Evolutionary conservation across 805 yeast genomes (phyloP).

Genomic region (Barnettozyma wickerhamii): DNA sequence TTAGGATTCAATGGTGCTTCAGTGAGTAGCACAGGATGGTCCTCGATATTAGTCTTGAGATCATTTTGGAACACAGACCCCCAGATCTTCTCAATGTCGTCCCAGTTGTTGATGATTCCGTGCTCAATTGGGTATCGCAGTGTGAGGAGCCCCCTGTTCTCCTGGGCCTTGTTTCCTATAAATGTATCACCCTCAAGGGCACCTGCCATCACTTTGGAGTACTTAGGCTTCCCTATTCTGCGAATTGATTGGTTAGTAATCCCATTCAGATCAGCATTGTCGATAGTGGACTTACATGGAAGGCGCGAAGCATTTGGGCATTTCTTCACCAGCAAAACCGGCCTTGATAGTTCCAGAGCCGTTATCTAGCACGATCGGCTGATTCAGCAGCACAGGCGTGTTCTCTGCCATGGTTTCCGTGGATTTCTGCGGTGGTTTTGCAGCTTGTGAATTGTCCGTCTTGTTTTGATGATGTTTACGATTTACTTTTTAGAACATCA

Average conservation of each 20-base stretch:
- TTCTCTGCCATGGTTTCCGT: slow-evolving; percentile 8
- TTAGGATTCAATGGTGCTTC: slow-evolving; percentile 87
- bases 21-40: slow-evolving; percentile 83
- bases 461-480: too few species aligned
- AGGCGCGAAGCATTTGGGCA: slow-evolving; percentile 63
- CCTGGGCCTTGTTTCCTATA: slow-evolving; percentile 73
- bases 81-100: slow-evolving; percentile 84
- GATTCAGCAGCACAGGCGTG: slow-evolving; percentile 42
- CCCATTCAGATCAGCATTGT: too few species aligned
- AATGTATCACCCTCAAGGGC: slow-evolving; percentile 61
- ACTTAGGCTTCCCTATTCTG: slow-evolving; percentile 78
- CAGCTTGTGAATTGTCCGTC: neutral
- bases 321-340: slow-evolving; percentile 91
- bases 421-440: neutral
- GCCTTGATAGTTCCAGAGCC: slow-evolving; percentile 85
- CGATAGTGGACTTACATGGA: slow-evolving; percentile 45
- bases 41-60: slow-evolving; percentile 57
- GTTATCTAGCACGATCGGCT: slow-evolving; percentile 74
- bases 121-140: slow-evolving; percentile 71
- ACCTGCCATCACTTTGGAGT: slow-evolving; percentile 77
- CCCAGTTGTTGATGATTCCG: slow-evolving; percentile 81
- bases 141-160: slow-evolving; percentile 69
- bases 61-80: slow-evolving; percentile 55
- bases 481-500: too few species aligned
- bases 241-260: slow-evolving; percentile 6